Evolutionary conservation across 805 yeast genomes (phyloP), one percentile per base, ranked within the genome.

Genomic region (Millerozyma acaciae): DNA sequence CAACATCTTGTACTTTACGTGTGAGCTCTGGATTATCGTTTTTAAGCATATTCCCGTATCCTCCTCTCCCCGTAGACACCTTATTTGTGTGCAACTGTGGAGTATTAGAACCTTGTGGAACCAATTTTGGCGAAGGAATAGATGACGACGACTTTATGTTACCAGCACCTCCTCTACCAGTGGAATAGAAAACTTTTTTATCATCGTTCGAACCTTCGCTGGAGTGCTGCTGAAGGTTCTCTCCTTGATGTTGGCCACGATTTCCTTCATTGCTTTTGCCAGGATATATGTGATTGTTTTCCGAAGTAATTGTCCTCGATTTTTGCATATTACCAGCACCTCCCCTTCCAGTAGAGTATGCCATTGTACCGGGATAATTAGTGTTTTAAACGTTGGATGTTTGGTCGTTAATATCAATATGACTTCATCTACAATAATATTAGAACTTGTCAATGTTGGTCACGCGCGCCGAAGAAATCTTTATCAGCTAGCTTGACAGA

Each of bases 161-260:
- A 5, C 89, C 89, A 1, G 82, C 81, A 7, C 90, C 90, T 8
- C 90, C 90, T 43, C 90, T 69, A 4, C 89, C 89, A 0, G 88
- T 81, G n/a, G 85, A 70, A 43, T 71, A 73, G 37, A 60, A 63
- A 5, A 62, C 51, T 42, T 47, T 55, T 37, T 57, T 60, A 26
- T 54, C 60, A 10, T 52, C 45, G 8, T 22, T 12, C 9, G 18
- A 14, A 5, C 16, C 21, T 9, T 33, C n/a, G 10, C 19, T 20
- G 6, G 20, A 20, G 20, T 20, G 30, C 21, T n/a, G 32, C 26
- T 13, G 34, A 18, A 19, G 32, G n/a, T 29, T 33, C 38, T 38
- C 29, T 39, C 34, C 13, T 31, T 35, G 33, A 23, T 8, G 20
- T 20, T 26, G 38, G 13, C 16, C 34, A 14, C 10, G 34, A 8